Conservation (phyloP, 2,329 filamentous ascomycete species). For the Drechslerella stenobrocha region DNA sequence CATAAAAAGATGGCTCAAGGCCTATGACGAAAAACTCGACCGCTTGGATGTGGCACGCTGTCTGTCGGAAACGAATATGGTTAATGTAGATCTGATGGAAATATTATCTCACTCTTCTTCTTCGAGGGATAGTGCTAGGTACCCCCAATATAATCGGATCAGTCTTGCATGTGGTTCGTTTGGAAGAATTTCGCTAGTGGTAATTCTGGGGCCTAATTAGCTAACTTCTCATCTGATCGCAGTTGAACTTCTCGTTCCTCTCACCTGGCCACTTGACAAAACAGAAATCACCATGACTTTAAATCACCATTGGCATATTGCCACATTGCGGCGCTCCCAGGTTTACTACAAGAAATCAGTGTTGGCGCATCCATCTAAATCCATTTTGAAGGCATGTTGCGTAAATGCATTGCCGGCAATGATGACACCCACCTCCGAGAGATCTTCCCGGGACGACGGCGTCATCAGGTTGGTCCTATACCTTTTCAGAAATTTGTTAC, state of each 20-base stretch:
- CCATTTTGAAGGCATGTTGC: constrained; percentile 78
- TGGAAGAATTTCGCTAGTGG: not conserved
- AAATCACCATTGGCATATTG: constrained; percentile 89
- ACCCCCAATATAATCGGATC: constrained; percentile 56
- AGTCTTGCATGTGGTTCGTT: constrained; percentile 72
- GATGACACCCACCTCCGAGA: constrained; percentile 73
- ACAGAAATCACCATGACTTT: constrained; percentile 79
- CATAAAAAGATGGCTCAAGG: constrained; percentile 89
- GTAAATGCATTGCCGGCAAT: constrained; percentile 83
- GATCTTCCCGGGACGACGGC: constrained; percentile 78
- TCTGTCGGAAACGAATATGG: constrained; percentile 86
- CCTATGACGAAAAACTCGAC: constrained; percentile 91
- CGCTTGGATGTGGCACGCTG: constrained; percentile 93
- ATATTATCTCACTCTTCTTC: constrained; percentile 68
- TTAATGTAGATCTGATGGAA: constrained; percentile 83
- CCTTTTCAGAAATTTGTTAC: constrained; percentile 82
- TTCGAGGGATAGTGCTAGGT: constrained; percentile 61
- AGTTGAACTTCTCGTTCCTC: constrained; percentile 84
- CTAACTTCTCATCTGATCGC: constrained; percentile 52
- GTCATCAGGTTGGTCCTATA: constrained; percentile 90
- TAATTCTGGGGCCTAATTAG: constrained; percentile 14
- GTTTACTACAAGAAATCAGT: constrained; percentile 86
- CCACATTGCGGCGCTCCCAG: constrained; percentile 84
- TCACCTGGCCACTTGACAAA: constrained; percentile 91
- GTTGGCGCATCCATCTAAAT: constrained; percentile 76